Base-by-base conservation (phyloP, 2,329 filamentous ascomycete genomes). In the Arthrobotrys sphaeroides region DNA sequence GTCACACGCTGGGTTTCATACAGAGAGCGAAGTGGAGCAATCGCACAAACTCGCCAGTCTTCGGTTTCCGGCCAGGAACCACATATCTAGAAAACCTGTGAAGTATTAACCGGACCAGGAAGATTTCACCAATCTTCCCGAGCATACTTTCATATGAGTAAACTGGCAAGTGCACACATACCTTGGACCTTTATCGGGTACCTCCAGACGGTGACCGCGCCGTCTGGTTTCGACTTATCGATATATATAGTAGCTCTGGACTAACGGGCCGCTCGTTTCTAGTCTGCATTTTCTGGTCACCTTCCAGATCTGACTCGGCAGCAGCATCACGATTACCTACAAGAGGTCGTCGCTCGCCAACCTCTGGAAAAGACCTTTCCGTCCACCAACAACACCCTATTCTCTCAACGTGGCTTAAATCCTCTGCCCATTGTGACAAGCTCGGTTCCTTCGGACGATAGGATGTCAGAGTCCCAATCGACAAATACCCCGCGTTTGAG, bases 401-500 rank as follows among this genome's bases (percentile, higher is more conserved):
- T 77, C 45, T 72, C 73, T 68, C 66, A 72, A 72, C 67, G 67
- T 72, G 67, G 73, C 67, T 66, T 77, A 45, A 77, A 69, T 62
- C 67, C 73, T 57, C 60, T 70, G 53, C 65, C 65, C 36, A 61
- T 77, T 57, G 73, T 72, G 65, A 77, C 67, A 72, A 72, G 42
- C 60, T 57, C 65, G 10, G 51, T 61, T 66, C 36, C 66, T 67
- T 72, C 61, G 65, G 73, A 77, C 49, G 66, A 77, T 77, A 75
- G 73, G 73, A 70, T 77, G 73, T 72, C 73, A 43, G 67, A 77
- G 38, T 72, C 73, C 40, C 65, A 77, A 62, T 79, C 77, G 28
- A 78, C 79, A 53, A 80, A 77, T 66, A 80, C 78, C 24, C 79
- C 78, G 65, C 78, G 79, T 22, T 73, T 79, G 75, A 78, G 78